Evolutionary conservation across 495 filamentous ascomycete genomes (phyloP).

Genomic region (Aspergillus funiculosus): DNA sequence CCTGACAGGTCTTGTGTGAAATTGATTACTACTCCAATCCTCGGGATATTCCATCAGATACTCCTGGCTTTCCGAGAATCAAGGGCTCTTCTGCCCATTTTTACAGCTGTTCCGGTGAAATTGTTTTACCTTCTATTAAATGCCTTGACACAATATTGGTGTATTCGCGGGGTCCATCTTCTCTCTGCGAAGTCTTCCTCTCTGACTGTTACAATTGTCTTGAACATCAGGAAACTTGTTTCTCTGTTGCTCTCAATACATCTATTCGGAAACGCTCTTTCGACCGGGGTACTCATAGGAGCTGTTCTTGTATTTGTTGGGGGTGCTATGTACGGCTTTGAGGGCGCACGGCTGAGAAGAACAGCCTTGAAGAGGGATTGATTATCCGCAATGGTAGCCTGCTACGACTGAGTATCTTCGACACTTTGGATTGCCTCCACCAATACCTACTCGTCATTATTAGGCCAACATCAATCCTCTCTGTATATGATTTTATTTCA

Average conservation of each 20-base stretch:
- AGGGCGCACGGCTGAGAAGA: slow-evolving; percentile 45
- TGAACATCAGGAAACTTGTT: slow-evolving; percentile 93
- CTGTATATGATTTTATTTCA: no score
- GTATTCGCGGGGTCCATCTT: slow-evolving; percentile 91
- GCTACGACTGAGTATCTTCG: not conserved
- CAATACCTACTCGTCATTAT: no score
- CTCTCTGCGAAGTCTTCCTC: slow-evolving; percentile 80
- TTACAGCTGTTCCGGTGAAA: slow-evolving; percentile 58
- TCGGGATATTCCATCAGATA: not conserved
- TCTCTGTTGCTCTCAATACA: slow-evolving; percentile 86
- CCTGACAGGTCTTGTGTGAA: not conserved
- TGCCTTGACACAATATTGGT: slow-evolving; percentile 86
- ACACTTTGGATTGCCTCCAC: no score
- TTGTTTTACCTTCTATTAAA: slow-evolving; percentile 70
- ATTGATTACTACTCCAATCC: not conserved
- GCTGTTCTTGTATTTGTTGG: slow-evolving; percentile 81
- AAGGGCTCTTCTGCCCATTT: slow-evolving; percentile 13
- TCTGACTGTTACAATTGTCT: slow-evolving; percentile 88
- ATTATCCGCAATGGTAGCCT: slow-evolving; percentile 1
- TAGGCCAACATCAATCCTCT: no score
- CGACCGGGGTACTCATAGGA: slow-evolving; percentile 67
- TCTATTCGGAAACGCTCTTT: slow-evolving; percentile 81
- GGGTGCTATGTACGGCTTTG: slow-evolving; percentile 82
- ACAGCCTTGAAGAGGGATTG: slow-evolving; percentile 20
- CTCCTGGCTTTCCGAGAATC: slow-evolving; percentile 11